Evolutionary conservation across 106 monocot genomes (phyloP), one percentile per base, ranked within the genome.

Genomic region (Allium sativum): DNA sequence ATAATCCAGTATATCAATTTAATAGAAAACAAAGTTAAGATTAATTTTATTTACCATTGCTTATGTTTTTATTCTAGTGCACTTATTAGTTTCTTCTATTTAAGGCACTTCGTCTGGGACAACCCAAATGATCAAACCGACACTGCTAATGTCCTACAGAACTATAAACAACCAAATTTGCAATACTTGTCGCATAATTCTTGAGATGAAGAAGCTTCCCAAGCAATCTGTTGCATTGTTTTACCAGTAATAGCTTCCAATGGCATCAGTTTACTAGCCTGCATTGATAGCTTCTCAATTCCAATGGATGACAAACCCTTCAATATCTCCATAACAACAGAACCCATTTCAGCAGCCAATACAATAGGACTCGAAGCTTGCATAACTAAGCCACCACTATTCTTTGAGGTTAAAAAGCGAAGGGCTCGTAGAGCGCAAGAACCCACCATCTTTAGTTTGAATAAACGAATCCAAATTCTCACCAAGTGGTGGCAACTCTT

Each of bases 261-360:
- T 47, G 90, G 95, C 95, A 95, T 95, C 31, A 95, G 59, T 48
- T 87, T 90, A 11, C 66, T 87, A 31, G 95, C 90, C 59, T 87
- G 95, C 74, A 62, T 71, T 10, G 90, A 87, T 10, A 95, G 70
- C 73, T 95, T 95, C 61, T 95, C 95, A 52, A 95, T 84, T 52
- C 95, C 95, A 52, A 87, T 70, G 55, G 86, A 84, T 19, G 95
- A 90, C 61, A 95, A 73, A 4, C 45, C 59, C 58, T 82, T 76
- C 70, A 95, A 77, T 59, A 95, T 84, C 9, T 87, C 95, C 95
- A 87, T 87, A 46, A 90, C 65, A 15, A 69, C 84, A 60, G 81
- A 84, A 19, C 95, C 95, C 90, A 95, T 87, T 61, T 90, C 90
- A 56, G 95, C 90, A 6, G 95, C 90, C 65, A 95, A 67, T 10